A percentile compares a stretch with the other conserved stretches of the same genome.
Conservation (phyloP, 164 flowering plant genomes). For the Piper longum region DNA sequence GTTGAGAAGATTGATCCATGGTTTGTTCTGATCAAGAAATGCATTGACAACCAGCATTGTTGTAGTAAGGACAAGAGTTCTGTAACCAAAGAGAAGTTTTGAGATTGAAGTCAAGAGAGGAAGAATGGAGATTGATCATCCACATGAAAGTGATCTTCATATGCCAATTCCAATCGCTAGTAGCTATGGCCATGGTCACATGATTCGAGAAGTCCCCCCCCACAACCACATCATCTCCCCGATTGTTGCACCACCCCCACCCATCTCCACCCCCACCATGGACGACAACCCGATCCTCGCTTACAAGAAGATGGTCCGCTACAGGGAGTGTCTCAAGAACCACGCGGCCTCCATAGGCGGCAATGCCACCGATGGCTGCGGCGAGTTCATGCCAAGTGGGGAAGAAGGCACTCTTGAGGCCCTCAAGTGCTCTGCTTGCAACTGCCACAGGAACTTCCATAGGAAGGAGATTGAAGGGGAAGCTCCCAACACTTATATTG, state of each 20-base stretch:
- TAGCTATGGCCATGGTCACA: conserved; percentile 26
- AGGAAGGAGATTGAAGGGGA: conserved; percentile 55
- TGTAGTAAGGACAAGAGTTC: not conserved
- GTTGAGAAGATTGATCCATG: no score
- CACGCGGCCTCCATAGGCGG: conserved; percentile 92
- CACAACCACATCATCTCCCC: conserved; percentile 25
- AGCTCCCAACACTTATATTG: conserved; percentile 8
- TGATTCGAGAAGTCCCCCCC: conserved; percentile 28
- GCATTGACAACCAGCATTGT: not conserved
- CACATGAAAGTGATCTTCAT: conserved; percentile 29
- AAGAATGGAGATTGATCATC: conserved; percentile 29
- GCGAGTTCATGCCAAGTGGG: conserved; percentile 84
- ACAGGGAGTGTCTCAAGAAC: conserved; percentile 78
- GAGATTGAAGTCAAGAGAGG: not conserved
- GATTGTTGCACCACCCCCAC: conserved; percentile 8
- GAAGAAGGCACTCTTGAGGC: conserved; percentile 64
- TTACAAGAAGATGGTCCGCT: conserved; percentile 32
- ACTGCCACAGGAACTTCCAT: conserved; percentile 91
- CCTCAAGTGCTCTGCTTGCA: conserved; percentile 77
- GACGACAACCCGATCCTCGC: conserved; percentile 9
- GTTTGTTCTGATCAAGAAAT: not conserved
- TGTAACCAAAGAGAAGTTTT: no score
- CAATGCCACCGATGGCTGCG: conserved; percentile 83
- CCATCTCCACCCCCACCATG: conserved; percentile 2
- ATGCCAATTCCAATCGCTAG: conserved; percentile 53